These are phyloP conservation scores for Globisporangium rhizosaccharum DNA, from an alignment of 352 stramenopile species.

Conservation along the genomic window DNA sequence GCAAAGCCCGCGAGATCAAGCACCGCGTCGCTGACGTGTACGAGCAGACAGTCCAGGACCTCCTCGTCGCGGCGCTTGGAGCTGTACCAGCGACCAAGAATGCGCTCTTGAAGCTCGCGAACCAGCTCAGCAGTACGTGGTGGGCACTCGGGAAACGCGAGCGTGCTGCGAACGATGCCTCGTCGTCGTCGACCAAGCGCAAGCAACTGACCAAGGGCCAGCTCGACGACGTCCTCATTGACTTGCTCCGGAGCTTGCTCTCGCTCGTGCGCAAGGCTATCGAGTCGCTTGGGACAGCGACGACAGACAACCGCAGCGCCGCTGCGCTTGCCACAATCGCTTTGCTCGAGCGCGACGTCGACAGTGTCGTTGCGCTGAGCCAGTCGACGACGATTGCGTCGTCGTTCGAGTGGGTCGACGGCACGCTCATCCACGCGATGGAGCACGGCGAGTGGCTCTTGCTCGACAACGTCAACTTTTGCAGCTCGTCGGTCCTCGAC, in stretches of 20 bases:
- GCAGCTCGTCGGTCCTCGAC: slow-evolving; percentile 98
- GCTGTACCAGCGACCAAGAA: slow-evolving; percentile 24
- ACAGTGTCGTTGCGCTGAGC: slow-evolving; percentile 46
- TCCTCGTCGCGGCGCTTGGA: slow-evolving; percentile 21
- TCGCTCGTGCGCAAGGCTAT: slow-evolving; percentile 26
- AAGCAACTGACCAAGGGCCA: slow-evolving; percentile 64
- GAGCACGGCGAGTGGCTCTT: slow-evolving; percentile 98
- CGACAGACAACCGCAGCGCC: background rate
- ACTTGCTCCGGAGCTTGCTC: slow-evolving; percentile 48
- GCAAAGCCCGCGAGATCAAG: slow-evolving; percentile 74
- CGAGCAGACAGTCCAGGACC: slow-evolving; percentile 35
- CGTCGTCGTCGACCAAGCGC: slow-evolving; percentile 9
- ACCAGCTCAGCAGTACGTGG: slow-evolving; percentile 39
- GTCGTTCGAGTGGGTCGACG: slow-evolving; percentile 98
- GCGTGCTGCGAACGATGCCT: slow-evolving; percentile 28
- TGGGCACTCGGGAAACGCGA: slow-evolving; percentile 42
- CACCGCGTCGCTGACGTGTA: slow-evolving; percentile 36
- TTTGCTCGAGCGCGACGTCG: slow-evolving; percentile 23
- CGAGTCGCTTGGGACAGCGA: background rate
- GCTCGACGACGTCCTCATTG: slow-evolving; percentile 52
- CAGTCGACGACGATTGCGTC: slow-evolving; percentile 59
- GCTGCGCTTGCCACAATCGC: slow-evolving; percentile 8
- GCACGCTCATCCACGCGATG: slow-evolving; percentile 96
- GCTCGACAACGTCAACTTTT: slow-evolving; percentile 99
- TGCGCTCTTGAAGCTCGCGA: slow-evolving; percentile 27